phyloP scores from a whole-genome alignment of 345 rosid genomes.

The Cardamine occulta region DNA sequence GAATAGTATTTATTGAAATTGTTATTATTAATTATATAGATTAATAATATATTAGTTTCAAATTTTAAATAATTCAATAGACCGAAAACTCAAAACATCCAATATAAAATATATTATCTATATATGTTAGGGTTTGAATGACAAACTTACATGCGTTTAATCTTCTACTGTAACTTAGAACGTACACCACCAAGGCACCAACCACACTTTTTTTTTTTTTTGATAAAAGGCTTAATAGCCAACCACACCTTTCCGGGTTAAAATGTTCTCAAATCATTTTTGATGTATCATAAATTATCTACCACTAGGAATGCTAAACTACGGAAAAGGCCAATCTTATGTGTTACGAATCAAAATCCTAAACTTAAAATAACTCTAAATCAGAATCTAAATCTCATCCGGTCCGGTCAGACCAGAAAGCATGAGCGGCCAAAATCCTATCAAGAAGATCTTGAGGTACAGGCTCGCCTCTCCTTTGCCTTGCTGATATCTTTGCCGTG shows the following conservation, averaged over 20 bases:
- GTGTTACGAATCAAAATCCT: background rate
- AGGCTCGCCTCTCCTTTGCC: conserved; percentile 92
- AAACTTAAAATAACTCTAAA: background rate
- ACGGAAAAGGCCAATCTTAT: background rate
- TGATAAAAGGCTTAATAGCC: too few relatives aligned
- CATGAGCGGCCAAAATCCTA: conserved; percentile 78
- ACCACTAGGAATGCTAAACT: background rate
- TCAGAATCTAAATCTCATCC: conserved; percentile 8
- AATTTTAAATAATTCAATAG: background rate
- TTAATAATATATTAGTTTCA: background rate
- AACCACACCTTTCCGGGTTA: background rate
- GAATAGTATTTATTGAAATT: too few relatives aligned
- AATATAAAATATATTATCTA: background rate
- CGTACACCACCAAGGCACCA: background rate
- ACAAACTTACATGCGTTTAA: background rate
- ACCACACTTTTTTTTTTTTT: too few relatives aligned
- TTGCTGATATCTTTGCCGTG: conserved; percentile 90
- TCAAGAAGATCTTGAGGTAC: conserved; percentile 91
- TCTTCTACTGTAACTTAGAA: background rate
- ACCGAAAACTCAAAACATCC: background rate
- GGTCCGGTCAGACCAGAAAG: conserved; percentile 69
- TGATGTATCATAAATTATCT: background rate
- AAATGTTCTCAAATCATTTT: background rate
- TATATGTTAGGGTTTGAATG: background rate
- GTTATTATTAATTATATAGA: too few relatives aligned